phyloP scores from a whole-genome alignment of 192 early-diverging fungal genomes.

The Hyaloraphidium curvatum region DNA sequence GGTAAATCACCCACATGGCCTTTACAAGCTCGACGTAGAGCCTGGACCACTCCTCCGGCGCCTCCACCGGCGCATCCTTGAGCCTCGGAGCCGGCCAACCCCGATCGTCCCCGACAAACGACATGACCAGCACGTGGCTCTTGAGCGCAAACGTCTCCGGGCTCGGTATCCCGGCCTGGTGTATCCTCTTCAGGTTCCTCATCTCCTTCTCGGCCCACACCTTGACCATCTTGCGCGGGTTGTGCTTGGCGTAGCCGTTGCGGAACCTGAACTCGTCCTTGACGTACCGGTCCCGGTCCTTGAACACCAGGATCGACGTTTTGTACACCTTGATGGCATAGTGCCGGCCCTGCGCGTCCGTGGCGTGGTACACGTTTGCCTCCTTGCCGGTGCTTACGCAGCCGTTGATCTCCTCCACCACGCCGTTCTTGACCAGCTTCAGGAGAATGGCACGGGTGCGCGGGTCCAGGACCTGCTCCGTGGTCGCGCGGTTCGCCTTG shows the following conservation, averaged over 20 bases:
- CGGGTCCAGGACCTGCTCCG: slow-evolving; percentile 94
- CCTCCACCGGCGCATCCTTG: slow-evolving; percentile 73
- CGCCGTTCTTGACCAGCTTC: slow-evolving; percentile 76
- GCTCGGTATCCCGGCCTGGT: slow-evolving; percentile 66
- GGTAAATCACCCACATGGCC: slow-evolving; percentile 80
- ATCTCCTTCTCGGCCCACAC: slow-evolving; percentile 99
- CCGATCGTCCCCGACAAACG: slow-evolving; percentile 72
- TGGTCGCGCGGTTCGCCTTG: slow-evolving; percentile 86
- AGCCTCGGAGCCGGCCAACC: slow-evolving; percentile 89
- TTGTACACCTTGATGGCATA: slow-evolving; percentile 96
- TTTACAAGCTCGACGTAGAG: slow-evolving; percentile 71
- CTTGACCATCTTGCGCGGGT: slow-evolving; percentile 97
- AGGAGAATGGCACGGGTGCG: slow-evolving; percentile 93
- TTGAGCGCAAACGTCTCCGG: slow-evolving; percentile 71
- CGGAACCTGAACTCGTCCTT: slow-evolving; percentile 87
- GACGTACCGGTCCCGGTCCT: slow-evolving; percentile 95
- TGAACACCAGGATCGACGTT: slow-evolving; percentile 92
- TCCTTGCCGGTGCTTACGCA: slow-evolving; percentile 97
- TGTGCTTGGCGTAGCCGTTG: slow-evolving; percentile 27
- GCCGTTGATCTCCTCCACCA: slow-evolving; percentile 87
- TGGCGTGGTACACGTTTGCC: slow-evolving; percentile 95
- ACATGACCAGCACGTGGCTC: slow-evolving; percentile 92
- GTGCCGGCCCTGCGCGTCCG: slow-evolving; percentile 60
- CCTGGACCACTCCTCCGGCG: slow-evolving; percentile 40
- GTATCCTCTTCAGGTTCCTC: slow-evolving; percentile 85